phyloP scores from a whole-genome alignment of 2,329 filamentous ascomycete species.

The Alternaria ethzedia region DNA sequence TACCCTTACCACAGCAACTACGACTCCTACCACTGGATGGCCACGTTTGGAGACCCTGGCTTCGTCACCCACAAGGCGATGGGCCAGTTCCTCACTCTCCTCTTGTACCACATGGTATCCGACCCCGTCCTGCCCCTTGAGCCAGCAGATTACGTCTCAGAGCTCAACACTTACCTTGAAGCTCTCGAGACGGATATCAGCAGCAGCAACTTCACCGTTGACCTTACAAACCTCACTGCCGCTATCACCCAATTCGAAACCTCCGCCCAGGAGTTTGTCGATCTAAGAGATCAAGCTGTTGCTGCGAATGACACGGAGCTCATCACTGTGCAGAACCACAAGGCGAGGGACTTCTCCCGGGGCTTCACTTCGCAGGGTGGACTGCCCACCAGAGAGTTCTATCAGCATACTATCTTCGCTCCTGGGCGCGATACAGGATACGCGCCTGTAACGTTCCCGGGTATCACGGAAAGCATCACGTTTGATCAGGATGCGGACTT shows the following conservation, averaged over 20 bases:
- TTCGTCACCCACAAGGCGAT: constrained; percentile 59
- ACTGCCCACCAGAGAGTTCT: constrained; percentile 53
- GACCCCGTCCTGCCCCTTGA: constrained; percentile 51
- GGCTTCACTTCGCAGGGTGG: constrained; percentile 57
- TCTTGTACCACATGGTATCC: constrained; percentile 51
- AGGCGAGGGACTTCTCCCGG: constrained; percentile 54
- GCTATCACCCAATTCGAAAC: constrained; percentile 49
- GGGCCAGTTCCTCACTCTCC: constrained; percentile 54
- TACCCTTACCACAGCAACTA: constrained; percentile 59
- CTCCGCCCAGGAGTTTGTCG: constrained; percentile 34
- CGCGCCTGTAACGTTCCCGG: constrained; percentile 48
- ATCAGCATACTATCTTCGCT: constrained; percentile 55
- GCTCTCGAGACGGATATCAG: constrained; percentile 42
- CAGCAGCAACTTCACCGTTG: constrained; percentile 37
- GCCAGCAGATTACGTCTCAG: constrained; percentile 47
- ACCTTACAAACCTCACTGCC: constrained; percentile 37
- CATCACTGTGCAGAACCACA: constrained; percentile 52
- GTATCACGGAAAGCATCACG: constrained; percentile 47
- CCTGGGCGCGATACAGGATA: constrained; percentile 53
- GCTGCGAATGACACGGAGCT: constrained; percentile 34
- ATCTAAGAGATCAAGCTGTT: constrained; percentile 39
- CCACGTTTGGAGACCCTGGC: constrained; percentile 58
- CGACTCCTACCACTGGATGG: constrained; percentile 60
- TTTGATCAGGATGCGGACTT: constrained; percentile 37
- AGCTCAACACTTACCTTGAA: constrained; percentile 46